phyloP scores from a whole-genome alignment of 2,329 filamentous ascomycete genomes.

The Verticillium longisporum region DNA sequence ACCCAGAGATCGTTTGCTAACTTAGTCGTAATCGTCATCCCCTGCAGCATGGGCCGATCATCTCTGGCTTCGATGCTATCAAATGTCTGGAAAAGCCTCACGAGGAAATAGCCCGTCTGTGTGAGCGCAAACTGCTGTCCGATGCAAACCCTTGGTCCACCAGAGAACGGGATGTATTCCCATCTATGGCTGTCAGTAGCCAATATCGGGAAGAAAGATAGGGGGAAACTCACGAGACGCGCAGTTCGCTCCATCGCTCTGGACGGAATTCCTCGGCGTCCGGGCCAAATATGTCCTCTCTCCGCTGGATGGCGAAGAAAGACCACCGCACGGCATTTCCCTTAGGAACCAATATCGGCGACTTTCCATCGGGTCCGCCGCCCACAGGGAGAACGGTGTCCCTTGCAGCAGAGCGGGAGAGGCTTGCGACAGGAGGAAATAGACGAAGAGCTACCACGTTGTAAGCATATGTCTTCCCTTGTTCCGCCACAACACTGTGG shows the following conservation, averaged over 20 bases:
- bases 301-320: constrained; percentile 34
- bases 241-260: constrained; percentile 28
- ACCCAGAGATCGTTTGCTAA: no score
- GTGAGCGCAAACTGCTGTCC: constrained; percentile 28
- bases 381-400: background rate
- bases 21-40: no score
- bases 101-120: constrained; percentile 22
- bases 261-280: constrained; percentile 31
- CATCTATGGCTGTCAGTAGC: constrained; percentile 27
- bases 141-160: constrained; percentile 36
- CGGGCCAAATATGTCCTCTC: constrained; percentile 27
- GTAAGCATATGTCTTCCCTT: no score
- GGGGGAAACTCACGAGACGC: no score
- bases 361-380: constrained; percentile 10
- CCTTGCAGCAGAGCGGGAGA: background rate
- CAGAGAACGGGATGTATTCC: constrained; percentile 22
- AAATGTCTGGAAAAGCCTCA: constrained; percentile 20
- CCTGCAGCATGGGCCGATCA: no score
- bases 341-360: constrained; percentile 41
- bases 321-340: constrained; percentile 36
- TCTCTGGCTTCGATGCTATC: background rate
- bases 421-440: background rate
- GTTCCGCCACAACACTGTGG: background rate
- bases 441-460: background rate
- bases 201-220: no score